Percentiles rank a stretch among this genome's conserved stretches.
These are phyloP conservation scores for Nemania sp. DNA, from an alignment of 2,329 filamentous ascomycete species.

Conservation along the genomic window DNA sequence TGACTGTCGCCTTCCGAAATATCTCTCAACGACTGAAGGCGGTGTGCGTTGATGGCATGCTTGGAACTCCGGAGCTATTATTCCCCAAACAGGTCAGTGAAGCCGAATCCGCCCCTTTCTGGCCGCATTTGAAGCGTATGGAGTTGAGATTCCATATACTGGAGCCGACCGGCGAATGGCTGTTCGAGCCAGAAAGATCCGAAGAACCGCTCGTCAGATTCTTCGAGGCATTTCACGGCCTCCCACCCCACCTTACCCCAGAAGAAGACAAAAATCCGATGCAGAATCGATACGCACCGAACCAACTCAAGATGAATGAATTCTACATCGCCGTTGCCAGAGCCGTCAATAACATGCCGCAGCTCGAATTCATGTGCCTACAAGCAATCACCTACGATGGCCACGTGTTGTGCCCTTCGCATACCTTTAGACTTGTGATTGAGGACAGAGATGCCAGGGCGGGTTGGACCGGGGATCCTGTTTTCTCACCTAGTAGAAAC, in stretches of 20 bases:
- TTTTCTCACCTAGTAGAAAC: not conserved
- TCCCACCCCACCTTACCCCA: not conserved
- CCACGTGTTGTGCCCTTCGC: not conserved
- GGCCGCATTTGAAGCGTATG: conserved; percentile 16
- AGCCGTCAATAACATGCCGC: conserved; percentile 19
- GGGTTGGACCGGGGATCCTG: conserved; percentile 6
- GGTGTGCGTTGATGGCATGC: conserved; percentile 14
- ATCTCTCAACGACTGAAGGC: conserved; percentile 14
- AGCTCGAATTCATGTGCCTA: conserved; percentile 2
- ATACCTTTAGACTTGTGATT: conserved; percentile 1
- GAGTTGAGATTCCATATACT: conserved; percentile 16
- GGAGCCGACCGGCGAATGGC: conserved; percentile 14
- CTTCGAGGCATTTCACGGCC: conserved; percentile 4
- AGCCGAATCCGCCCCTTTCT: conserved; percentile 10
- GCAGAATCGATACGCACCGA: conserved; percentile 13
- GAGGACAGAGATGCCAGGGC: not conserved
- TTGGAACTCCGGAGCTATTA: conserved; percentile 20
- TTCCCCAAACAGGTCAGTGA: conserved; percentile 9
- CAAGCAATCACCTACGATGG: conserved; percentile 12
- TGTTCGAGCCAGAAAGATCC: conserved; percentile 5
- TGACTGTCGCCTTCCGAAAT: conserved; percentile 17
- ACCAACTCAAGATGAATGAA: conserved; percentile 14
- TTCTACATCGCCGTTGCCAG: conserved; percentile 12
- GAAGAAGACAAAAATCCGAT: not conserved
- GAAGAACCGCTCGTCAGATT: not conserved